Evolutionary conservation across 2,329 filamentous ascomycete species (phyloP), one percentile per base, ranked within the genome.

Genomic region (Teratosphaeria epicoccoides): DNA sequence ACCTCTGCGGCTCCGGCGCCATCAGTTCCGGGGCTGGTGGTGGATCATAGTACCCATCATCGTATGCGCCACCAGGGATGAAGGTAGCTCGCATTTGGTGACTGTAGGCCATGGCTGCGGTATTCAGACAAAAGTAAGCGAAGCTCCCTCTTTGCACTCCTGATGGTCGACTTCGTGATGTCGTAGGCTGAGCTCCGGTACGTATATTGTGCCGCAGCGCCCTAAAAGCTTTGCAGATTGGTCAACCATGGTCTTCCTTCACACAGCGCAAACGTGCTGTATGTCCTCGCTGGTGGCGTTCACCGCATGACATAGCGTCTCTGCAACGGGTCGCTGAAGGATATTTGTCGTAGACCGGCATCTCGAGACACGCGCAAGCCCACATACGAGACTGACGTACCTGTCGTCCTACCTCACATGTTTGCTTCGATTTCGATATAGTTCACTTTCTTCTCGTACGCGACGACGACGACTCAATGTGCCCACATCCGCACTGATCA

Each of bases 1-100:
- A 84, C 82, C 83, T 78, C 73, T 87, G 83, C 57, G 84, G 84
- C 62, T 81, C 77, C 51, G 84, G 84, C 63, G 83, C 83, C 58
- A 85, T 77, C 63, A 86, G 72, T 68, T 84, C 82, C 57, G 81
- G 80, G 55, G 66, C 65, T 11, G 23, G 44, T 54, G 67, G 63
- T 26, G 66, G 67, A 37, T 76, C 76, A 75, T 84, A 79, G 67
- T 83, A 83, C 68, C 80, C 85, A 68, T 85, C 81, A 66, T 84
- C 81, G 70, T 86, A 82, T 59, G 77, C 74, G 48, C 78, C 79
- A 60, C 82, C 82, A 60, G 84, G 83, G 66, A 82, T 77, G 68
- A 84, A 86, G 47, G 82, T 87, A 52, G 83, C 82, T 54, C 76
- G 74, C 64, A 80, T 59, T 29, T 48, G 49, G 52, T 49, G 53